phyloP scores from a whole-genome alignment of 345 rosid species.

The Gossypium arboreum region DNA sequence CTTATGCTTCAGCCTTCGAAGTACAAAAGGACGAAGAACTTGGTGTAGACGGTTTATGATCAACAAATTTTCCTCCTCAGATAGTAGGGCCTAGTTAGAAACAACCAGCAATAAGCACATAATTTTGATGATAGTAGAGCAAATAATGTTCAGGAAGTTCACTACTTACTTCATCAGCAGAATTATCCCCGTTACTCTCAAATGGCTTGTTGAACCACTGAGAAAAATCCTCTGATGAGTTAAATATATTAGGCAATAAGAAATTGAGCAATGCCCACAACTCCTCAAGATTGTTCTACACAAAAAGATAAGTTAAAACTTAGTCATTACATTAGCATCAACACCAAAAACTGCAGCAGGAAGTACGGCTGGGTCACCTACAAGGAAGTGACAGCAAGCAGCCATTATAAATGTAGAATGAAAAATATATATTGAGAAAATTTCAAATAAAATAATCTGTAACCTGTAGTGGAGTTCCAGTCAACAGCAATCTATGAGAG shows the following conservation, averaged over 20 bases:
- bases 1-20: constrained; percentile 91
- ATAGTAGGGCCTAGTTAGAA: constrained; percentile 61
- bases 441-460: constrained; percentile 3
- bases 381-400: background rate
- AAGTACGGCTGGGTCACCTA: background rate
- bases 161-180: constrained; percentile 71
- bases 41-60: constrained; percentile 91
- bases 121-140: constrained; percentile 5
- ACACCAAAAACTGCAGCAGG: constrained; percentile 10
- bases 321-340: constrained; percentile 14
- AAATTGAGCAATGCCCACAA: constrained; percentile 93
- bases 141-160: constrained; percentile 12
- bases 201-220: constrained; percentile 98
- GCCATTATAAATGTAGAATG: background rate
- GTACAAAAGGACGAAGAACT: constrained; percentile 93
- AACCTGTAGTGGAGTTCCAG: constrained; percentile 94
- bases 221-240: constrained; percentile 91
- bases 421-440: background rate
- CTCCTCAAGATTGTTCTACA: constrained; percentile 92
- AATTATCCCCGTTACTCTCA: constrained; percentile 79
- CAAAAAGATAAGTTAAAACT: constrained; percentile 15
- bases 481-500: constrained; percentile 74
- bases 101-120: constrained; percentile 13
- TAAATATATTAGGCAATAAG: constrained; percentile 86
- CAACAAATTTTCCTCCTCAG: constrained; percentile 92